Conservation (phyloP, 192 early-diverging fungal species). For the Backusella sp. region DNA sequence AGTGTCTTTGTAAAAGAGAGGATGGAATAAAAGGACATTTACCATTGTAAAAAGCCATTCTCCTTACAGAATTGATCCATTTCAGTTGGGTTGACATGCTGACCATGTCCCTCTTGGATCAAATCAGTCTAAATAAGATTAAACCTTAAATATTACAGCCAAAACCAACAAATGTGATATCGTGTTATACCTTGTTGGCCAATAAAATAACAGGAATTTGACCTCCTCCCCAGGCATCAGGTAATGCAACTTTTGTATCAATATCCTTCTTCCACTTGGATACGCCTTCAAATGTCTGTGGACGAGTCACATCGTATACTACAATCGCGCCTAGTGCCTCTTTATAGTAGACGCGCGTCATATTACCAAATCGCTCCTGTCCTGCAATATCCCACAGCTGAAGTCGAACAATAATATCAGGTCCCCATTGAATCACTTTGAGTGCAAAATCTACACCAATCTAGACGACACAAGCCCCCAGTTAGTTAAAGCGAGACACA, state of each 20-base stretch:
- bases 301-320: constrained; percentile 57
- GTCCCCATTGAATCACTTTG: constrained; percentile 56
- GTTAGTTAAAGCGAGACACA: not conserved
- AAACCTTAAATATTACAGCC: not conserved
- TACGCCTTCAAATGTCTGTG: constrained; percentile 55
- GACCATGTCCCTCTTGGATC: constrained; percentile 31
- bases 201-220: constrained; percentile 54
- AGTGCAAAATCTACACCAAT: constrained; percentile 66
- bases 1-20: not conserved
- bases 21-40: not conserved
- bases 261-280: constrained; percentile 57
- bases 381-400: constrained; percentile 68
- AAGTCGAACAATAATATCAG: constrained; percentile 51
- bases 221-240: constrained; percentile 46
- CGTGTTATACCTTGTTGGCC: constrained; percentile 52
- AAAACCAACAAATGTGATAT: not conserved
- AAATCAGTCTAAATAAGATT: constrained; percentile 41
- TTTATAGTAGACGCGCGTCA: constrained; percentile 63
- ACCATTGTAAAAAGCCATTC: constrained; percentile 55
- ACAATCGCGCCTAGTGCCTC: constrained; percentile 57
- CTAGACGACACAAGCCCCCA: constrained; percentile 17
- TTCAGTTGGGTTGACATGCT: constrained; percentile 34
- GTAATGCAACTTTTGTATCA: constrained; percentile 56
- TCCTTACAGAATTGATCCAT: constrained; percentile 52
- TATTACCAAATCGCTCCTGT: constrained; percentile 57